Evolutionary conservation across 257 asterid species (phyloP), one percentile per base, ranked within the genome.

Genomic region (Cynanchum wilfordii): DNA sequence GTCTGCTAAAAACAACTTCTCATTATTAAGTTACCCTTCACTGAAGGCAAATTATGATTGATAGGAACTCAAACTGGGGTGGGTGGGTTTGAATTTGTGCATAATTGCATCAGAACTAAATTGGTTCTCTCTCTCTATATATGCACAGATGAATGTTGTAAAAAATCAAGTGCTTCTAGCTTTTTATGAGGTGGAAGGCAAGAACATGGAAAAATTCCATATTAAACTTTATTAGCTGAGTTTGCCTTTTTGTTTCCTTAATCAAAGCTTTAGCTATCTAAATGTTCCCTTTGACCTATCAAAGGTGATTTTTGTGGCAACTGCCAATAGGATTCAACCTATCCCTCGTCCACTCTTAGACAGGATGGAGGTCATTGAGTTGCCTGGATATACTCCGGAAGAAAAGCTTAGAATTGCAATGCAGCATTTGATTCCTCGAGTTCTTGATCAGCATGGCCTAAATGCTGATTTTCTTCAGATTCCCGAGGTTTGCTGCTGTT

Each of bases 381-480:
- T 95, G 82, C 98, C 99, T 70, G 99, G 99, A 78, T 95, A 95
- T 78, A 92, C 98, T 74, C 97, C 96, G 80, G 99, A 95, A 82
- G 99, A 95, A 81, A 95, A 95, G 80, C 95, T 95, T 51, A 89
- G 77, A 82, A 95, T 95, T 81, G 96, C 99, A 33, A 89, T 85
- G 86, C 87, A 76, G 81, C 96, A 95, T 86, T 79, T 95, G 76
- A 81, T 95, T 81, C 99, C 99, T 66, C 86, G 98, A 74, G 99
- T 95, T 76, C 96, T 95, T 69, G 97, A 95, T 83, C 98, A 95
- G 83, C 99, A 95, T 78, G 97, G 99, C 75, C 82, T 95, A 78
- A 87, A 78, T 84, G 81, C 86, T 68, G 97, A 95, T 80, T 89
- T 82, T 75, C 97, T 95, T 82, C 98, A 92, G 81, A 83, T 92